Percentiles rank a stretch among this genome's conserved stretches.
Evolutionary conservation across 176 grass and related monocot genomes (phyloP).

Genomic region (Hordeum marinum): DNA sequence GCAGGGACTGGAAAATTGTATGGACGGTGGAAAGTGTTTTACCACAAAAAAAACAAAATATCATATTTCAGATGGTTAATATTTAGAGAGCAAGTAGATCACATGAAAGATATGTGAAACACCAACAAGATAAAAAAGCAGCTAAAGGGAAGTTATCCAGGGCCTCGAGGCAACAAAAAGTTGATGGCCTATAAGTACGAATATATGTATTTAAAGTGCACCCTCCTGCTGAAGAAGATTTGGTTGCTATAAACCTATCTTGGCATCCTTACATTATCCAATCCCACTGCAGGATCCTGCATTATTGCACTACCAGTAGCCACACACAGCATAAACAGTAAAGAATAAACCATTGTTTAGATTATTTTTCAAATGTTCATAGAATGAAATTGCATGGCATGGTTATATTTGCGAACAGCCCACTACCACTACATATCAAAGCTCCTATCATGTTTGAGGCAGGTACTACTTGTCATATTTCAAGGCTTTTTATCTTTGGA

Average conservation of each 20-base stretch:
- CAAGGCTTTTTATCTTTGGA: slow-evolving; percentile 3
- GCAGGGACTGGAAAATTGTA: neutral
- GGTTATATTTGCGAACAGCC: neutral
- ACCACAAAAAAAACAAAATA: neutral
- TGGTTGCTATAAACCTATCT: neutral
- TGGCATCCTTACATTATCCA: slow-evolving; percentile 1
- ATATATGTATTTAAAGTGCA: neutral
- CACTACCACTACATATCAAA: neutral
- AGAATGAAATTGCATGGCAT: slow-evolving; percentile 1
- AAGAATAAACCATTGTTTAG: neutral
- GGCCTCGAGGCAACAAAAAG: neutral
- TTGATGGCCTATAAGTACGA: neutral
- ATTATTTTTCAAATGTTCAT: neutral
- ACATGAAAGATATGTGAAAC: neutral
- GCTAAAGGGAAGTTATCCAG: neutral
- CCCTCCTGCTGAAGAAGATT: slow-evolving; percentile 1
- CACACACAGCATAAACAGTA: neutral
- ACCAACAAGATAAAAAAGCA: neutral
- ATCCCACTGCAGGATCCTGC: neutral
- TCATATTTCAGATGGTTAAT: neutral
- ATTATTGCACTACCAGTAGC: neutral
- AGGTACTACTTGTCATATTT: neutral
- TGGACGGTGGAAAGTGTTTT: neutral
- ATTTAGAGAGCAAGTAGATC: neutral
- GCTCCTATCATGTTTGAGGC: neutral